A percentile compares a stretch with the other conserved stretches of the same genome.
phyloP scores from a whole-genome alignment of 192 early-diverging fungal species.

The Spinellus fusiger region DNA sequence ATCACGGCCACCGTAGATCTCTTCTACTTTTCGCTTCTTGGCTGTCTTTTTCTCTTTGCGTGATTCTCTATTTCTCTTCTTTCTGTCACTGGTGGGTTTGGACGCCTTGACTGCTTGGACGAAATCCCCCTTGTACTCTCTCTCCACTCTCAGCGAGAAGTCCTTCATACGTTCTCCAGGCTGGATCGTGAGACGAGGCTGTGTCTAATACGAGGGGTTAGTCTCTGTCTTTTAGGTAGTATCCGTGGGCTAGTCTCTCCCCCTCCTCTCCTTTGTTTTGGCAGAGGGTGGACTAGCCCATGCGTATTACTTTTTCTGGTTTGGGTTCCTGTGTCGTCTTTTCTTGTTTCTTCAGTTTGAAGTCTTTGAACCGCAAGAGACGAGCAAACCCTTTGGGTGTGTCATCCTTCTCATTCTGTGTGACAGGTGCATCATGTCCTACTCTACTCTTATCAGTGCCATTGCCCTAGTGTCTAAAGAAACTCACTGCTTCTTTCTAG shows the following conservation, averaged over 20 bases:
- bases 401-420: constrained; percentile 22
- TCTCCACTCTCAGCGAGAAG: constrained; percentile 39
- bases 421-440: constrained; percentile 33
- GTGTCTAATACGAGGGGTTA: constrained; percentile 1
- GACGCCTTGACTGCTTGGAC: constrained; percentile 31
- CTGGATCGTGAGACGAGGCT: constrained; percentile 10
- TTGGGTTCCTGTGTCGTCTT: constrained; percentile 9
- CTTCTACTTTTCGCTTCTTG: constrained; percentile 32
- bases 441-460: too few species aligned
- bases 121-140: constrained; percentile 33
- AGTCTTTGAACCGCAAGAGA: constrained; percentile 35
- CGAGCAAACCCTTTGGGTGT: constrained; percentile 38
- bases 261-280: constrained; percentile 4
- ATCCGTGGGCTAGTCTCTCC: too few species aligned
- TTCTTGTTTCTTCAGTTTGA: constrained; percentile 11
- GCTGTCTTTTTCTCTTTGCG: constrained; percentile 37
- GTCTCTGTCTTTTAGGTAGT: not conserved
- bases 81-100: constrained; percentile 32
- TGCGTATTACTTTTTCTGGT: not conserved
- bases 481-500: constrained; percentile 15
- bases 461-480: too few species aligned
- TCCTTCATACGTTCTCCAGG: constrained; percentile 43
- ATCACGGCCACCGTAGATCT: constrained; percentile 36
- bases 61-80: constrained; percentile 44
- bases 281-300: constrained; percentile 1